A percentile compares a stretch with the other conserved stretches of the same genome.
Conservation (phyloP, 495 filamentous ascomycete genomes). For the Penicillium arizonense region DNA sequence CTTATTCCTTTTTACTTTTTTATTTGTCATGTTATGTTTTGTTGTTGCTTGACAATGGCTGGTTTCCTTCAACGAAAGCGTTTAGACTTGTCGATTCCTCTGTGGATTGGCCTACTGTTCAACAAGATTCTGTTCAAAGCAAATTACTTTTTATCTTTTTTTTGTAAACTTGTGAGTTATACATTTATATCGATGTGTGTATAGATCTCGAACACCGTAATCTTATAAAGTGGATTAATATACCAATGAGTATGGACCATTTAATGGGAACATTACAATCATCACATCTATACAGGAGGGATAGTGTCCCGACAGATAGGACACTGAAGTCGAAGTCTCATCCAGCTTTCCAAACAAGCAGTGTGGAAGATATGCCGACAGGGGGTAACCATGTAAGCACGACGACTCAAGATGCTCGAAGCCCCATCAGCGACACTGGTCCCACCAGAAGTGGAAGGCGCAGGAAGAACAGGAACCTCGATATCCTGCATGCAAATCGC, state of each 20-base stretch:
- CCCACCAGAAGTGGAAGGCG: constrained; percentile 45
- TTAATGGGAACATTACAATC: background rate
- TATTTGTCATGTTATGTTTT: constrained; percentile 21
- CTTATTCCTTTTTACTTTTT: constrained; percentile 11
- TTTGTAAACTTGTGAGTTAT: background rate
- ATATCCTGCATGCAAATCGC: constrained; percentile 92
- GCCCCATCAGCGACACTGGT: constrained; percentile 57
- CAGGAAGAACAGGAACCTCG: constrained; percentile 77
- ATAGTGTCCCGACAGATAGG: constrained; percentile 91
- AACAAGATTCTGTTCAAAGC: constrained; percentile 12
- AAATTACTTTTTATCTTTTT: background rate
- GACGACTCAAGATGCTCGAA: constrained; percentile 68
- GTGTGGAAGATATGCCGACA: constrained; percentile 97
- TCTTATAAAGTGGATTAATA: background rate
- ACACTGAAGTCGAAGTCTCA: constrained; percentile 88
- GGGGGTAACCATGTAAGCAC: constrained; percentile 94
- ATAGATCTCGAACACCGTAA: background rate
- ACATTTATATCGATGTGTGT: background rate
- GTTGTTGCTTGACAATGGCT: constrained; percentile 13
- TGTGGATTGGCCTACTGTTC: constrained; percentile 20
- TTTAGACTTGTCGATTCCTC: constrained; percentile 14
- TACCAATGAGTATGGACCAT: background rate
- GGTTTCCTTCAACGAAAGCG: constrained; percentile 27
- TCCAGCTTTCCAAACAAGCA: constrained; percentile 91
- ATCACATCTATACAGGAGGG: constrained; percentile 63